These are phyloP conservation scores for Chrysochromulina parva DNA, from an alignment of 78 protist species.

Conservation along the genomic window DNA sequence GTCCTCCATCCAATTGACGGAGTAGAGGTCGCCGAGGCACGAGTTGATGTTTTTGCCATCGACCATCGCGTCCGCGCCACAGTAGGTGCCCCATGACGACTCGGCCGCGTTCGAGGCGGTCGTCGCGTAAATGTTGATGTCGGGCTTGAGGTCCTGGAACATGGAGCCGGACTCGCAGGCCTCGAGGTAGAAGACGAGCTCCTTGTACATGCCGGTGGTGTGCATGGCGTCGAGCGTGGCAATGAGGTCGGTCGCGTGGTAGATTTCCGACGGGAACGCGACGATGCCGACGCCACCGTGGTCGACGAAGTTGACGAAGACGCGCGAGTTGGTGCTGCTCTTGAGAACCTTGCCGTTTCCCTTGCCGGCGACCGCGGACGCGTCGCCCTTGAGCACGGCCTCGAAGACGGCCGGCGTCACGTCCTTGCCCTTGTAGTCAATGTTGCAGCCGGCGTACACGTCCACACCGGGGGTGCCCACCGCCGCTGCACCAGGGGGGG, in stretches of 20 bases:
- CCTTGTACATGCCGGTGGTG: not conserved
- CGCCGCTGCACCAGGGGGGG: too few relatives aligned
- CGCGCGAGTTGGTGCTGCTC: not conserved
- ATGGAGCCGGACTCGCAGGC: slow-evolving; percentile 38
- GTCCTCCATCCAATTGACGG: slow-evolving; percentile 30
- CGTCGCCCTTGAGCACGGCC: slow-evolving; percentile 27
- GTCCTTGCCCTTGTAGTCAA: slow-evolving; percentile 20
- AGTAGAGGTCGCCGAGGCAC: slow-evolving; percentile 36
- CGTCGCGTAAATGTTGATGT: not conserved
- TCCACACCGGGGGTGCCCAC: not conserved
- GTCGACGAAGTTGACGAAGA: slow-evolving; percentile 27
- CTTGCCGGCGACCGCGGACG: not conserved
- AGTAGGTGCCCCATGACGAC: slow-evolving; percentile 3
- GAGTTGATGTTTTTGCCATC: not conserved
- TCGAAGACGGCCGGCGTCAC: slow-evolving; percentile 36
- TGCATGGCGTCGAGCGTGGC: not conserved
- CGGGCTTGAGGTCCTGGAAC: not conserved
- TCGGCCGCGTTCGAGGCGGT: slow-evolving; percentile 29
- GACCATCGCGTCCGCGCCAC: not conserved
- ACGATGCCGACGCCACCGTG: slow-evolving; percentile 29
- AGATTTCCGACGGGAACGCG: not conserved
- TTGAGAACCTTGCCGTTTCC: not conserved
- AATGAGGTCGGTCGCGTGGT: slow-evolving; percentile 30
- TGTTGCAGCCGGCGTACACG: slow-evolving; percentile 36
- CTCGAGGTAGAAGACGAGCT: slow-evolving; percentile 50